Evolutionary conservation across 2,329 filamentous ascomycete species (phyloP).

Genomic region (Pseudocercospora ulei): DNA sequence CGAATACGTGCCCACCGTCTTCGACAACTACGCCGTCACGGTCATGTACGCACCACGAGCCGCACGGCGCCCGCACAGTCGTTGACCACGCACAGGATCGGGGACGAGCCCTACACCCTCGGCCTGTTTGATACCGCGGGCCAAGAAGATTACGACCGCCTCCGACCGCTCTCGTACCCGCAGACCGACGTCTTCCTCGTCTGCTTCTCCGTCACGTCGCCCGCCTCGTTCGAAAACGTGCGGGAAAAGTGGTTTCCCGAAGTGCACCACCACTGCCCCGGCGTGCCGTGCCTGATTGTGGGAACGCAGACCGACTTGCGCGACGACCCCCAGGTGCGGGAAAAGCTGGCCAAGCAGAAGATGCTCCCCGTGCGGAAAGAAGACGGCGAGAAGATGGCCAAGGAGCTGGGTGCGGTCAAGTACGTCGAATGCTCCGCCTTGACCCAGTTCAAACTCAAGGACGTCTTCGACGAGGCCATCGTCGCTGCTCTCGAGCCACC

Average conservation of each 20-base stretch:
- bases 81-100: constrained; percentile 59
- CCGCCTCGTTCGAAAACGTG: constrained; percentile 97
- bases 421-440: constrained; percentile 98
- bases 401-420: constrained; percentile 93
- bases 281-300: constrained; percentile 93
- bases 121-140: constrained; percentile 97
- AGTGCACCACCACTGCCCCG: constrained; percentile 96
- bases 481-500: constrained; percentile 89
- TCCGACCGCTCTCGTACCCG: constrained; percentile 91
- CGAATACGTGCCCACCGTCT: constrained; percentile 98
- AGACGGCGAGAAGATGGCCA: constrained; percentile 92
- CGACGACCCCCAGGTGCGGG: constrained; percentile 74
- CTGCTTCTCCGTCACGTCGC: constrained; percentile 96
- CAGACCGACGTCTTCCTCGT: constrained; percentile 98
- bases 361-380: constrained; percentile 88
- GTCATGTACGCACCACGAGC: constrained; percentile 55
- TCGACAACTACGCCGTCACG: constrained; percentile 99
- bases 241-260: constrained; percentile 98
- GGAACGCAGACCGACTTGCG: constrained; percentile 95
- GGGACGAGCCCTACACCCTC: constrained; percentile 94
- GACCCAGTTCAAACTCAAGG: constrained; percentile 97
- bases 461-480: constrained; percentile 98
- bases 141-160: constrained; percentile 97
- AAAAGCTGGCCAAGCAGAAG: constrained; percentile 91
- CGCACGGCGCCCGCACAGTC: neutral